These are phyloP conservation scores for Termitomyces sp. DNA, from an alignment of 768 basidiomycete species.

Conservation along the genomic window DNA sequence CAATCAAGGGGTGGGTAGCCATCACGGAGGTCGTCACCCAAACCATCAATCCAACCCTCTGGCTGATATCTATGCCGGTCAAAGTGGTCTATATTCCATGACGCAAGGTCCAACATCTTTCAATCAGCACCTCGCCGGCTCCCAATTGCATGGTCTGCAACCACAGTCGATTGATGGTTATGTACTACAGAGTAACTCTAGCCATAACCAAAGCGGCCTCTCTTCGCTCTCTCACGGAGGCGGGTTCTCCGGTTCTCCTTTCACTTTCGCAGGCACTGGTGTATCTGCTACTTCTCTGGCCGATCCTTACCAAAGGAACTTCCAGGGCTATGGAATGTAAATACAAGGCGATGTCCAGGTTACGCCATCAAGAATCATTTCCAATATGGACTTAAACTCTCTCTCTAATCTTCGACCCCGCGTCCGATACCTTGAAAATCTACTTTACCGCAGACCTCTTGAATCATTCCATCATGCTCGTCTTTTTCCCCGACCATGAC, in stretches of 20 bases:
- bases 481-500: slow-evolving; percentile 21
- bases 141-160: slow-evolving; percentile 56
- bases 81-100: slow-evolving; percentile 57
- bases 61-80: slow-evolving; percentile 59
- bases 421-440: slow-evolving; percentile 31
- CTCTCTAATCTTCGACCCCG: slow-evolving; percentile 30
- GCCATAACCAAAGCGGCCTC: slow-evolving; percentile 52
- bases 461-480: slow-evolving; percentile 35
- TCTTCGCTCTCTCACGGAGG: slow-evolving; percentile 51
- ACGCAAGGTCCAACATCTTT: slow-evolving; percentile 49
- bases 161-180: slow-evolving; percentile 77
- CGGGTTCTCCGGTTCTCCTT: slow-evolving; percentile 54
- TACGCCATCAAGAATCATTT: slow-evolving; percentile 15
- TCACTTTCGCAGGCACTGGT: slow-evolving; percentile 50
- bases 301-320: slow-evolving; percentile 69
- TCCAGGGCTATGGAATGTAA: slow-evolving; percentile 75
- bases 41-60: slow-evolving; percentile 46
- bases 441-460: slow-evolving; percentile 37
- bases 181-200: slow-evolving; percentile 68
- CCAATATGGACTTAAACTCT: slow-evolving; percentile 27
- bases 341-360: slow-evolving; percentile 19
- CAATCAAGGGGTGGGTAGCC: slow-evolving; percentile 45
- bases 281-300: slow-evolving; percentile 45
- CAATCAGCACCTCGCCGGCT: slow-evolving; percentile 46
- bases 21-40: slow-evolving; percentile 45